Evolutionary conservation across 1,284 basidiomycete genomes (phyloP).

Genomic region (Tilletia walkeri): DNA sequence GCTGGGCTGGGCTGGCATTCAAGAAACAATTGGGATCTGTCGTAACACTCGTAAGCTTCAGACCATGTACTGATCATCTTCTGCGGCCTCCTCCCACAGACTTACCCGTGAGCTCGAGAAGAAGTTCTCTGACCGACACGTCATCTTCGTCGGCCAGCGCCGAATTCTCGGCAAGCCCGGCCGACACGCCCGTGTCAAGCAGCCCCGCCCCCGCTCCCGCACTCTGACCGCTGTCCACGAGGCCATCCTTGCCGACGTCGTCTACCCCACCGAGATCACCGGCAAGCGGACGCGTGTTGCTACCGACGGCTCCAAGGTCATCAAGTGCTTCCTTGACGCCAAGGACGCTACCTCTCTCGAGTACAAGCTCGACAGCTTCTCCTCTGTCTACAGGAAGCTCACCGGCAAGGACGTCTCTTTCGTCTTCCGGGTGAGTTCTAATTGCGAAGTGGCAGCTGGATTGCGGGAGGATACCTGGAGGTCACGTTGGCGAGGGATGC

Average conservation of each 20-base stretch:
- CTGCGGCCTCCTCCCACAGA: slow-evolving; percentile 59
- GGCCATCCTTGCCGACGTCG: slow-evolving; percentile 96
- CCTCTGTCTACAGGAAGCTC: slow-evolving; percentile 86
- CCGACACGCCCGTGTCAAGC: slow-evolving; percentile 83
- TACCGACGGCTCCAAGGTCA: slow-evolving; percentile 44
- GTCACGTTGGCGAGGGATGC: too few relatives aligned
- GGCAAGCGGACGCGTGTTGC: slow-evolving; percentile 84
- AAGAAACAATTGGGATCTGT: too few relatives aligned
- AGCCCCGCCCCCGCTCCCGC: slow-evolving; percentile 94
- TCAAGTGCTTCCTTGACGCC: slow-evolving; percentile 62
- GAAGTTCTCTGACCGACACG: slow-evolving; percentile 98
- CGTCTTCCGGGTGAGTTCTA: slow-evolving; percentile 29
- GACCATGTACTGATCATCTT: not conserved
- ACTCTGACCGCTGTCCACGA: slow-evolving; percentile 98
- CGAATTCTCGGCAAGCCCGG: slow-evolving; percentile 97
- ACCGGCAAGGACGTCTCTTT: slow-evolving; percentile 83
- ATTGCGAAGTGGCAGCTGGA: not conserved
- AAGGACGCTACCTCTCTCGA: slow-evolving; percentile 98
- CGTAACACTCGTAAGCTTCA: too few relatives aligned
- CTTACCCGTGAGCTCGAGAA: slow-evolving; percentile 99
- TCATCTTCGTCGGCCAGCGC: slow-evolving; percentile 97
- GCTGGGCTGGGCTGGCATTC: too few relatives aligned
- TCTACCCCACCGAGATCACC: slow-evolving; percentile 97
- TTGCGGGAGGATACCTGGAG: too few relatives aligned
- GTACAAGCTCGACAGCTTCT: slow-evolving; percentile 98